phyloP scores from a whole-genome alignment of 2,329 filamentous ascomycete genomes.

The Venturia aucupariae region DNA sequence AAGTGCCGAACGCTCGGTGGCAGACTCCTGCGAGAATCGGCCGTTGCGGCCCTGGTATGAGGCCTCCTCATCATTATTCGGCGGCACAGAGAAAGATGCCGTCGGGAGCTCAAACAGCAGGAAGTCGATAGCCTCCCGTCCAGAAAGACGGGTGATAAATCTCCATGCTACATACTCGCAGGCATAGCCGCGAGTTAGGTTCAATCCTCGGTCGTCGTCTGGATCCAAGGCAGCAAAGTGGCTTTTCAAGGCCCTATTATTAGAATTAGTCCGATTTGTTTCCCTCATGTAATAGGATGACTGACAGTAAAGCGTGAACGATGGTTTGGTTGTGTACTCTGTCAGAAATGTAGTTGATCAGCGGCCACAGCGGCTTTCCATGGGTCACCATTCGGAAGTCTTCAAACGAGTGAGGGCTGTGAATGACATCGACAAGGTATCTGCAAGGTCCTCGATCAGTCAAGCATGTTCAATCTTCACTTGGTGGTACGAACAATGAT shows the following conservation, averaged over 20 bases:
- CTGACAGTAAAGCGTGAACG: constrained; percentile 64
- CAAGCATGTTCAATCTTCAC: neutral
- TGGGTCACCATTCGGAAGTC: constrained; percentile 60
- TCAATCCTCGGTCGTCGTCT: constrained; percentile 52
- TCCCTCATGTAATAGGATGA: constrained; percentile 19
- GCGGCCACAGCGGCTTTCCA: constrained; percentile 45
- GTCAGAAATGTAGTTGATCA: constrained; percentile 56
- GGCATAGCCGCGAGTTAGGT: constrained; percentile 59
- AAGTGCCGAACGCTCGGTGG: neutral
- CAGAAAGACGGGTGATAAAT: constrained; percentile 61
- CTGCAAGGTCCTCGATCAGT: constrained; percentile 30
- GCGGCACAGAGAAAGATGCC: constrained; percentile 16
- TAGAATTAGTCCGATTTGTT: neutral
- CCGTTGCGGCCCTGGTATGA: neutral
- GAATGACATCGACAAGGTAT: constrained; percentile 54
- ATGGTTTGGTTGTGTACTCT: constrained; percentile 59
- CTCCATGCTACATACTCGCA: constrained; percentile 78
- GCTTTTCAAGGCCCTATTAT: constrained; percentile 58
- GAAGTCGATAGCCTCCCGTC: constrained; percentile 64
- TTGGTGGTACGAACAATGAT: constrained; percentile 40
- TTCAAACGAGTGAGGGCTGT: constrained; percentile 61
- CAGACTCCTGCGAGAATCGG: neutral
- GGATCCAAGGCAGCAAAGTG: constrained; percentile 58
- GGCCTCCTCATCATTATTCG: constrained; percentile 15
- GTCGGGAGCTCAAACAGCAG: constrained; percentile 63